These are phyloP conservation scores for Exophiala sideris DNA, from an alignment of 2,329 filamentous ascomycete species.

Conservation along the genomic window DNA sequence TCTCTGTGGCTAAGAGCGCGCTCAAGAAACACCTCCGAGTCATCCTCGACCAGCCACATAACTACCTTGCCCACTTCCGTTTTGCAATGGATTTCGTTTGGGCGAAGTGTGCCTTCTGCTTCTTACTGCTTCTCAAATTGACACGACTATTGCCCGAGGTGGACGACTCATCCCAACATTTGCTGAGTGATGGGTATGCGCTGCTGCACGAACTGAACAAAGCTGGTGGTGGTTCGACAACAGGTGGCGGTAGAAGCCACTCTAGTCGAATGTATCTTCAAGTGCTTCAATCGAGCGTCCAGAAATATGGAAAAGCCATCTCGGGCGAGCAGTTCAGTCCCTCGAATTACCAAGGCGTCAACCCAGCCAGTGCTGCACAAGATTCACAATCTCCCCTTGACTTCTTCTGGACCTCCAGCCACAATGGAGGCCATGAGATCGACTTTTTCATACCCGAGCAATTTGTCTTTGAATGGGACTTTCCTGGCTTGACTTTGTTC, in stretches of 20 bases:
- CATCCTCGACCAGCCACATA: conserved; percentile 44
- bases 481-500: conserved; percentile 53
- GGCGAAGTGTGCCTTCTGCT: conserved; percentile 58
- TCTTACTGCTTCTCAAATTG: conserved; percentile 53
- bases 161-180: conserved; percentile 34
- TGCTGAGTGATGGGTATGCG: conserved; percentile 43
- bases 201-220: conserved; percentile 44
- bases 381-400: conserved; percentile 22
- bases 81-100: conserved; percentile 59
- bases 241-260: conserved; percentile 35
- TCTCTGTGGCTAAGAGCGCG: conserved; percentile 51
- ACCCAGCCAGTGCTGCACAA: not conserved
- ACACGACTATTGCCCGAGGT: conserved; percentile 48
- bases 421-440: conserved; percentile 44
- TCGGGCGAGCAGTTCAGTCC: conserved; percentile 30
- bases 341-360: not conserved
- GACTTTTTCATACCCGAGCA: conserved; percentile 55
- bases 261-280: conserved; percentile 50
- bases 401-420: conserved; percentile 36
- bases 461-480: conserved; percentile 58
- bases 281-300: conserved; percentile 48
- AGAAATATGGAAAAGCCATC: conserved; percentile 50
- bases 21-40: conserved; percentile 51
- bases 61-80: conserved; percentile 51
- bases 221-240: conserved; percentile 27